Conservation (phyloP, 805 yeast species). For the Komagataella pastoris region DNA sequence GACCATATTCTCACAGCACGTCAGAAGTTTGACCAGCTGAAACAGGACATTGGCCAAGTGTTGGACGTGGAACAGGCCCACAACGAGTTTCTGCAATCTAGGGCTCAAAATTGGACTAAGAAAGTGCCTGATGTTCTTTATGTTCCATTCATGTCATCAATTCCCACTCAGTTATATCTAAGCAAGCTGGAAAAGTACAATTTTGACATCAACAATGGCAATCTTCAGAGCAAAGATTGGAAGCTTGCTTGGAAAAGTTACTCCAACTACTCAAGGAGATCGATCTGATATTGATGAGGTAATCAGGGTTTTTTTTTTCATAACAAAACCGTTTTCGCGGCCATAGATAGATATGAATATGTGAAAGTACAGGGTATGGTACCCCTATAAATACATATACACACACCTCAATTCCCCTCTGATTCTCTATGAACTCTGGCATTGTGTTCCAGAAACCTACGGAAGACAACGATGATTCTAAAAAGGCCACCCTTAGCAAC, state of each 20-base stretch:
- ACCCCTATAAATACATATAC: no score
- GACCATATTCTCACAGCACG: constrained; percentile 68
- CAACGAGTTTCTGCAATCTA: constrained; percentile 9
- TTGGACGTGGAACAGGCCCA: constrained; percentile 11
- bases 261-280: constrained; percentile 27
- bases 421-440: not conserved
- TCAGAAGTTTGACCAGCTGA: constrained; percentile 29
- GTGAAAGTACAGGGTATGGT: not conserved
- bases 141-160: constrained; percentile 53
- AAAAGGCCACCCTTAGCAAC: constrained; percentile 16
- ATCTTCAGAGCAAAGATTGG: constrained; percentile 44
- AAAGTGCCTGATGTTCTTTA: constrained; percentile 50
- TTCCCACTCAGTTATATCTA: constrained; percentile 54
- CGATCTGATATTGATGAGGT: constrained; percentile 12
- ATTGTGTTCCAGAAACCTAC: not conserved
- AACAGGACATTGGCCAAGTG: constrained; percentile 20
- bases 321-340: not conserved
- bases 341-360: not conserved
- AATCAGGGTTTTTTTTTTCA: constrained; percentile 2
- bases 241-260: constrained; percentile 49
- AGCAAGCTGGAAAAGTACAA: constrained; percentile 45
- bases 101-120: constrained; percentile 23
- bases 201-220: constrained; percentile 42
- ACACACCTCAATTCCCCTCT: not conserved
- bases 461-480: not conserved